phyloP scores from a whole-genome alignment of 176 grass and related monocot species.

The Oryza coarctata region DNA sequence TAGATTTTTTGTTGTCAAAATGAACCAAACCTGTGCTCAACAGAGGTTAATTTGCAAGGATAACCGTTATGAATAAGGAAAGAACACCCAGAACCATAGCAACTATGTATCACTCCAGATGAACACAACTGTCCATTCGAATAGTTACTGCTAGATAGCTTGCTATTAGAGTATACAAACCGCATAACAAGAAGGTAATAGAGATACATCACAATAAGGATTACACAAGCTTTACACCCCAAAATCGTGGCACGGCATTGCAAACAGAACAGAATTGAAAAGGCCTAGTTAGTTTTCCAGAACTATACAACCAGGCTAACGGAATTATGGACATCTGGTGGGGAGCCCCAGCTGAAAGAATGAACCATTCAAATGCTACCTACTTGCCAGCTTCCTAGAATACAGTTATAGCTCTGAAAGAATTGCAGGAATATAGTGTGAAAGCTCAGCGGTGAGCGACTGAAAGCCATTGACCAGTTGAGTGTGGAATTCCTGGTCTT shows the following conservation, averaged over 20 bases:
- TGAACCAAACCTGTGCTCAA: not conserved
- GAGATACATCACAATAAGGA: conserved; percentile 25
- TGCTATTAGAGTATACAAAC: conserved; percentile 27
- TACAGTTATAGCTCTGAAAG: conserved; percentile 79
- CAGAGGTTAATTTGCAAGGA: not conserved
- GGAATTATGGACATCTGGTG: conserved; percentile 43
- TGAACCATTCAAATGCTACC: conserved; percentile 47
- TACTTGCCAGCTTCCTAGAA: conserved; percentile 45
- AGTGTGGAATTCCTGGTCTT: conserved; percentile 98
- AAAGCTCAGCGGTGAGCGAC: conserved; percentile 95
- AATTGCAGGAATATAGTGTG: conserved; percentile 97
- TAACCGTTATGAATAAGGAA: not conserved
- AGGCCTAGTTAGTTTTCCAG: conserved; percentile 31
- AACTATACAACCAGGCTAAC: conserved; percentile 53
- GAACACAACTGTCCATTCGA: not conserved
- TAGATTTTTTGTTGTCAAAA: not conserved
- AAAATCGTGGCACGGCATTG: conserved; percentile 34
- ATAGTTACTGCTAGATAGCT: not conserved
- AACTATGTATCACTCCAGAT: conserved; percentile 2
- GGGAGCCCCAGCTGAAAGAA: conserved; percentile 30
- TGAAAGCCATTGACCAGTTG: conserved; percentile 99
- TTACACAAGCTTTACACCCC: conserved; percentile 42
- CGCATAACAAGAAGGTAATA: conserved; percentile 14
- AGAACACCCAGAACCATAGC: not conserved
- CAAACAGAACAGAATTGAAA: conserved; percentile 20